Evolutionary conservation across 768 basidiomycete species (phyloP), one percentile per base, ranked within the genome.

Genomic region (Floccularia luteovirens): DNA sequence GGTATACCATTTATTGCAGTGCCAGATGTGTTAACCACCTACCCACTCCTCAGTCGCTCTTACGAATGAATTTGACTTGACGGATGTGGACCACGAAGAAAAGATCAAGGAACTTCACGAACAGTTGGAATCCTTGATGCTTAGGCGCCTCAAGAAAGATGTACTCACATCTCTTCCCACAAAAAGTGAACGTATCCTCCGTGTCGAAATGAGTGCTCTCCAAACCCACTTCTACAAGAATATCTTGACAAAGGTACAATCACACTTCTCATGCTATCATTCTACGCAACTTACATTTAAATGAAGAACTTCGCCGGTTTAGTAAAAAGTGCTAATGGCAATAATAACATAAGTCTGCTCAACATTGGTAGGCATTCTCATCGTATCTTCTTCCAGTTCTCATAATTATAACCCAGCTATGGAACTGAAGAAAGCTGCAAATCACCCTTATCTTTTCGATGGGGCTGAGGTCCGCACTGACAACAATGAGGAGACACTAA

Each of bases 151-250:
- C 52, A 99, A 99, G 69, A 82, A 82, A 44, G 96, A 99, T 54
- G 96, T 99, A 8, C 77, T 98, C 45, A 96, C 93, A 43, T 90
- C 88, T 30, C 65, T 99, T 36, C 96, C 96, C 4, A 92, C 93
- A 7, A 99, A 99, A 77, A 93, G 90, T 59, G 96, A 99, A 64
- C 85, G 92, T 27, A 99, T 98, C 49, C 68, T 99, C 32, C 81
- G 96, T 14, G 93, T 98, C 22, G 96, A 99, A 69, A 93, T 98
- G 93, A 85, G 81, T 56, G 77, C 88, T 38, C 77, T 98, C 57
- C 94, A 97, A 62, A 93, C 90, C 4, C 92, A 92, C 56, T 97
- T 93, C 56, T 99, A 99, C 71, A 97, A 97, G 73, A 98, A 96
- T 59, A 98, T 97, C 52, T 63, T 96, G 47, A 91, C 91, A 24